These are phyloP conservation scores for Claviceps fusiformis DNA, from an alignment of 2,329 filamentous ascomycete species.

Conservation along the genomic window DNA sequence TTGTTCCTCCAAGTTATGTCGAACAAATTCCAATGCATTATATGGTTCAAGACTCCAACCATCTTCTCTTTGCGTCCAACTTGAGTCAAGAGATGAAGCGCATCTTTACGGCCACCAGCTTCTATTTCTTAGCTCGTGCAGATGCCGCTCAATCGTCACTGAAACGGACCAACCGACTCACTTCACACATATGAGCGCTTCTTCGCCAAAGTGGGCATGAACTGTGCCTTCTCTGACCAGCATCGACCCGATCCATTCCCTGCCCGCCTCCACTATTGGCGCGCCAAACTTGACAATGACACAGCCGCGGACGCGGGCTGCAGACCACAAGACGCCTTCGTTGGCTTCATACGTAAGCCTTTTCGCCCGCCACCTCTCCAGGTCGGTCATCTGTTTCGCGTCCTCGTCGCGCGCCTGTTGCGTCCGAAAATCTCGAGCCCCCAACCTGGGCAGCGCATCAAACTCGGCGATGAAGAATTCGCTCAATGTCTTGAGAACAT, in stretches of 20 bases:
- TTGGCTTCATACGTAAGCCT: conserved; percentile 45
- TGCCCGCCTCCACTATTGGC: conserved; percentile 64
- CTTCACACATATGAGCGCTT: conserved; percentile 63
- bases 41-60: neutral
- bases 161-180: conserved; percentile 17
- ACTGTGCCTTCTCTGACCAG: conserved; percentile 63
- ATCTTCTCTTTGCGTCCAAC: neutral
- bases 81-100: conserved; percentile 32
- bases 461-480: conserved; percentile 73
- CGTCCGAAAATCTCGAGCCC: conserved; percentile 61
- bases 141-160: neutral
- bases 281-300: conserved; percentile 88
- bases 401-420: conserved; percentile 32
- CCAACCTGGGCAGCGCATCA: conserved; percentile 62
- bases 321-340: conserved; percentile 64
- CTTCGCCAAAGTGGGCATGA: conserved; percentile 58
- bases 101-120: neutral
- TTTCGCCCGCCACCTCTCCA: conserved; percentile 38
- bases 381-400: conserved; percentile 22
- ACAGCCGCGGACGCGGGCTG: conserved; percentile 66
- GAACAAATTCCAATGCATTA: neutral
- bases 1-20: neutral
- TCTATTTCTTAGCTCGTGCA: neutral
- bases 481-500: conserved; percentile 50
- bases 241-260: conserved; percentile 67